Conservation (phyloP, 2,329 filamentous ascomycete genomes). For the Raffaelea arxii region DNA sequence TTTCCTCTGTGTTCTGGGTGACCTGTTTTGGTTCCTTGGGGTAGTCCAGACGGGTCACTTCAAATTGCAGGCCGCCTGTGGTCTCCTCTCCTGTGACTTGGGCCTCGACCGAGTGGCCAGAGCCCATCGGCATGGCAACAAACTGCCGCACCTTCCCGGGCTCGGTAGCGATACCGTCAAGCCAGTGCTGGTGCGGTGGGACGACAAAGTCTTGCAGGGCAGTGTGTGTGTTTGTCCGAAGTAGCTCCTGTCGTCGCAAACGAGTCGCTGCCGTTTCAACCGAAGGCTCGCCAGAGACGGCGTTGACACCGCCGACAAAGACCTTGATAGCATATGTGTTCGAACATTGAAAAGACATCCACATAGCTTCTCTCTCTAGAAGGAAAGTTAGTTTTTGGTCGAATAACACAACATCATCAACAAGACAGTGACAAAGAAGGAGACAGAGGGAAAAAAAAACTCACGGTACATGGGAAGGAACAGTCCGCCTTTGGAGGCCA, state of each 20-base stretch:
- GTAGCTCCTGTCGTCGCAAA: background rate
- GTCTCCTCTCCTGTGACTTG: conserved; percentile 6
- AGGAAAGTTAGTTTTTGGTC: background rate
- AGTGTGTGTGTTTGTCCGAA: background rate
- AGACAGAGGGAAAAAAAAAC: background rate
- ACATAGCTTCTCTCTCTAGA: conserved; percentile 7
- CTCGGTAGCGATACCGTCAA: conserved; percentile 4
- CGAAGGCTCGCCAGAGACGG: conserved; percentile 4
- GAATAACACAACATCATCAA: background rate
- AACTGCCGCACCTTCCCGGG: conserved; percentile 7
- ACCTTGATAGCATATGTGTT: conserved; percentile 5
- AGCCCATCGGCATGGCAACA: conserved; percentile 5
- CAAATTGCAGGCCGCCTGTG: conserved; percentile 4
- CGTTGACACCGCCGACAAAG: conserved; percentile 6
- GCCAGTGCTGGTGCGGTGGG: conserved; percentile 1
- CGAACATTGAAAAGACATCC: conserved; percentile 1
- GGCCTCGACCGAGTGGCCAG: conserved; percentile 1
- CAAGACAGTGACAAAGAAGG: background rate
- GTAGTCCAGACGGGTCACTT: conserved; percentile 3
- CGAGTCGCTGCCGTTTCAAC: background rate
- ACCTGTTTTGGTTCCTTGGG: background rate
- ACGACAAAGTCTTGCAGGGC: conserved; percentile 6
- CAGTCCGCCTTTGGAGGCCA: conserved; percentile 6
- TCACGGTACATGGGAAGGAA: conserved; percentile 8
- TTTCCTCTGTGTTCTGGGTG: background rate